Conservation (phyloP, 306 rosid species). For the Lathyrus oleraceus region DNA sequence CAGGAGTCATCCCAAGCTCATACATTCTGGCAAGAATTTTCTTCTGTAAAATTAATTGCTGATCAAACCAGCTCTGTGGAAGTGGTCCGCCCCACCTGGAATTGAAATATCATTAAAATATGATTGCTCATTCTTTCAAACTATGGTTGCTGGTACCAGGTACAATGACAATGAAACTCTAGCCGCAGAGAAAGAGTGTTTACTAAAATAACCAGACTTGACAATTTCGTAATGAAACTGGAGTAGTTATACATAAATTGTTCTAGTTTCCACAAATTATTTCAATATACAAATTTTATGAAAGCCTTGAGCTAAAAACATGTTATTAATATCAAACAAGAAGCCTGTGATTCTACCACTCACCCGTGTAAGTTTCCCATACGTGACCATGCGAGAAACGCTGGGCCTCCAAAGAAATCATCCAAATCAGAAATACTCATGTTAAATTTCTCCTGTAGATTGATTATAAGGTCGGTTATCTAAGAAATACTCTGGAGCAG, state of each 20-base stretch:
- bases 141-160: background rate
- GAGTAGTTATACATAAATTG: slow-evolving; percentile 14
- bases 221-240: slow-evolving; percentile 22
- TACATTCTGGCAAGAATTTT: slow-evolving; percentile 73
- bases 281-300: slow-evolving; percentile 1
- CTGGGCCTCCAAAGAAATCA: slow-evolving; percentile 95
- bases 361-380: slow-evolving; percentile 95
- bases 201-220: slow-evolving; percentile 11
- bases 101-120: slow-evolving; percentile 19
- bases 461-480: slow-evolving; percentile 28
- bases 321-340: slow-evolving; percentile 23
- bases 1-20: slow-evolving; percentile 96
- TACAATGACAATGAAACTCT: slow-evolving; percentile 5
- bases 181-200: slow-evolving; percentile 10
- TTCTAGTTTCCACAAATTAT: slow-evolving; percentile 20
- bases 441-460: slow-evolving; percentile 69
- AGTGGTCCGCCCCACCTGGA: slow-evolving; percentile 94
- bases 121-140: slow-evolving; percentile 21
- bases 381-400: slow-evolving; percentile 94
- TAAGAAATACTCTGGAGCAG: slow-evolving; percentile 17
- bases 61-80: slow-evolving; percentile 88
- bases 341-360: slow-evolving; percentile 38
- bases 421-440: slow-evolving; percentile 65
- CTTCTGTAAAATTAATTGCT: slow-evolving; percentile 77
- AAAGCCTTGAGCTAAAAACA: slow-evolving; percentile 19